A percentile compares a stretch with the other conserved stretches of the same genome.
phyloP scores from a whole-genome alignment of 78 protist genomes.

The Guillardia theta region DNA sequence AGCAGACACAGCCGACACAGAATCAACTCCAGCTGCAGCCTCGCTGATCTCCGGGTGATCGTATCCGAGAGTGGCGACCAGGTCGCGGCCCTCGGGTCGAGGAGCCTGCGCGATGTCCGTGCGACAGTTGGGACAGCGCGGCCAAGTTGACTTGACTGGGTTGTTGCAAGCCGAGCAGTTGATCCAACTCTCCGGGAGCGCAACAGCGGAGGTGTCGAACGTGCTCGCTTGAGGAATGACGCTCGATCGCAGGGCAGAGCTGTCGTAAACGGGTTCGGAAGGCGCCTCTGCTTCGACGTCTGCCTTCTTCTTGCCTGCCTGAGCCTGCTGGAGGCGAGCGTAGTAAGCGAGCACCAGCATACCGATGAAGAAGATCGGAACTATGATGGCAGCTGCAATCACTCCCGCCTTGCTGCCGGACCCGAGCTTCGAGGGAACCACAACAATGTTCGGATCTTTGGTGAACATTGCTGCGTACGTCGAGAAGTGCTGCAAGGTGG shows the following conservation, averaged over 20 bases:
- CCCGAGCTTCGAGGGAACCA: too few species aligned
- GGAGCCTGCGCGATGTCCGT: neutral
- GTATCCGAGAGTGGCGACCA: neutral
- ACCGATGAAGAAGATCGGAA: neutral
- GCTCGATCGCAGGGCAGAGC: neutral
- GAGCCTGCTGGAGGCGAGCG: neutral
- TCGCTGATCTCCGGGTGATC: neutral
- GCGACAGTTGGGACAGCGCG: neutral
- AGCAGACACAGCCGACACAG: too few species aligned
- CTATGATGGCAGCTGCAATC: neutral
- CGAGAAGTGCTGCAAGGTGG: neutral
- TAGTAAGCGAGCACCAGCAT: neutral
- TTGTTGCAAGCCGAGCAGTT: neutral
- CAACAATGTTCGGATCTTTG: too few species aligned
- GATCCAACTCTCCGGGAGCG: neutral
- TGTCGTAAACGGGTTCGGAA: neutral
- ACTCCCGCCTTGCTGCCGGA: too few species aligned
- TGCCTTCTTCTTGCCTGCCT: neutral
- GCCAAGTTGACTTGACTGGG: neutral
- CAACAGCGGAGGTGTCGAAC: too few species aligned
- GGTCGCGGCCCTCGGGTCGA: neutral
- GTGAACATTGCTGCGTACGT: neutral
- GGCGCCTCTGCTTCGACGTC: neutral
- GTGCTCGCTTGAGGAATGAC: neutral
- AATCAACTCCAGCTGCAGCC: neutral